Base-by-base conservation (phyloP, 139 green algal species). In the Pycnococcus provasolii region DNA sequence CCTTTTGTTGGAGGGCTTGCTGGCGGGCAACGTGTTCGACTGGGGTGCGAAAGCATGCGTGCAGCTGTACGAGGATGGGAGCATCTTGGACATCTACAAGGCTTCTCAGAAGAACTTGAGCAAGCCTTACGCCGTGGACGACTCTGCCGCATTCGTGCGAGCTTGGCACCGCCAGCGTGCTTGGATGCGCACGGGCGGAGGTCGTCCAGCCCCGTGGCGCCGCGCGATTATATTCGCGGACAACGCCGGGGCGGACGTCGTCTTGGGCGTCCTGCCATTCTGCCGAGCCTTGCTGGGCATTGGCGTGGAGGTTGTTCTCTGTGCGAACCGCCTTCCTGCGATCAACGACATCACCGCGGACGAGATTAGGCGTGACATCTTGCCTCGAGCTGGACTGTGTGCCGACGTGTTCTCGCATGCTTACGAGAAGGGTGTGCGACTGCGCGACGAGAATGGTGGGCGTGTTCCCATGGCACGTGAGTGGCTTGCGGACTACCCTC, bases 21-120 rank as follows among this genome's bases (percentile, higher is more conserved):
- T 96, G 48, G 90, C 94, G 0, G 92, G 82, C 57, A 98, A 99
- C 84, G 97, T 99, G 50, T 99, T 99, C 72, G 94, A 99, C 83
- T 99, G 94, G 93, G 91, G 90, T 0, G 81, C 84, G 11, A 74
- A 84, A 45, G 71, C 82, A 3, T 95, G 86, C 62, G 88, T 97
- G 41, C 82, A 94, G 60, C 80, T 96, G 40, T 97, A 97, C 78
- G 54, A 87, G 39, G 85, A 86, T 53, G 88, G 88, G 51, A 95
- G 89, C 64, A 96, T 97, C 57, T 78, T 97, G 26, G 90, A 96
- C 42, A 96, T 97, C 50, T 97, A 96, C 77, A 79, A 71, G 59
- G 68, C 87, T 42, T 78, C 81, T 1, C 68, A 83, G 6, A 73
- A 70, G 2, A 80, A 81, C 55, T 78, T 96, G 45, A 74, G 68